Evolutionary conservation across 2,329 filamentous ascomycete genomes (phyloP).

Genomic region (Erysiphe pulchra): DNA sequence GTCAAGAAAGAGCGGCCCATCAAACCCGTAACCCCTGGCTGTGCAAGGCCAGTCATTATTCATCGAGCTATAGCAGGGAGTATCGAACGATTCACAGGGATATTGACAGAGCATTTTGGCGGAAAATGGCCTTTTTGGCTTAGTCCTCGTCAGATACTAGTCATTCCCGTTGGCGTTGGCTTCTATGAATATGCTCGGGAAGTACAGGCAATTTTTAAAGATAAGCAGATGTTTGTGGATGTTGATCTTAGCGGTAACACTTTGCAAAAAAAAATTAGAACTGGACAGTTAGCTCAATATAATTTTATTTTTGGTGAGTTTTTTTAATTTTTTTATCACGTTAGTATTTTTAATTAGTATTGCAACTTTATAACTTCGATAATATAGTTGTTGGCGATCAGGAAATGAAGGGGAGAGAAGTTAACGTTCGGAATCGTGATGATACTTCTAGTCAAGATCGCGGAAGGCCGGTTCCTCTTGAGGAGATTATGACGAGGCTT

Average conservation of each 20-base stretch:
- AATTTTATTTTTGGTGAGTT: conserved; percentile 52
- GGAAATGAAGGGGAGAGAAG: conserved; percentile 30
- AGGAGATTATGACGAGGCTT: conserved; percentile 30
- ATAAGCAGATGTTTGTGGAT: conserved; percentile 43
- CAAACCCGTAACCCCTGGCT: conserved; percentile 36
- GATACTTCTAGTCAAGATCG: conserved; percentile 34
- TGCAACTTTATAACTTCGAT: background rate
- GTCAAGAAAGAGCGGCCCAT: conserved; percentile 19
- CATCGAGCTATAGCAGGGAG: conserved; percentile 58
- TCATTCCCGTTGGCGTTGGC: conserved; percentile 52
- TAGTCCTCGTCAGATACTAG: conserved; percentile 54
- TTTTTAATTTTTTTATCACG: background rate
- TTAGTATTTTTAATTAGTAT: background rate
- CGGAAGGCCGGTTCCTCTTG: conserved; percentile 29
- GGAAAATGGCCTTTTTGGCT: conserved; percentile 84
- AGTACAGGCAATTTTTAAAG: conserved; percentile 41
- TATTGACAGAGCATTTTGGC: conserved; percentile 61
- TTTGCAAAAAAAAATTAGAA: conserved; percentile 74
- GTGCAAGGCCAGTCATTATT: conserved; percentile 63
- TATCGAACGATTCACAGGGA: conserved; percentile 44
- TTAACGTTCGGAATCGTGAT: conserved; percentile 38
- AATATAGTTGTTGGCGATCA: conserved; percentile 31
- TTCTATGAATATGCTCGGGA: conserved; percentile 52
- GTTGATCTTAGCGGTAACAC: conserved; percentile 52
- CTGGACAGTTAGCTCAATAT: conserved; percentile 55